Percentiles rank a stretch among this genome's conserved stretches.
phyloP scores from a whole-genome alignment of 2,329 filamentous ascomycete genomes.

The Sclerotinia minor region DNA sequence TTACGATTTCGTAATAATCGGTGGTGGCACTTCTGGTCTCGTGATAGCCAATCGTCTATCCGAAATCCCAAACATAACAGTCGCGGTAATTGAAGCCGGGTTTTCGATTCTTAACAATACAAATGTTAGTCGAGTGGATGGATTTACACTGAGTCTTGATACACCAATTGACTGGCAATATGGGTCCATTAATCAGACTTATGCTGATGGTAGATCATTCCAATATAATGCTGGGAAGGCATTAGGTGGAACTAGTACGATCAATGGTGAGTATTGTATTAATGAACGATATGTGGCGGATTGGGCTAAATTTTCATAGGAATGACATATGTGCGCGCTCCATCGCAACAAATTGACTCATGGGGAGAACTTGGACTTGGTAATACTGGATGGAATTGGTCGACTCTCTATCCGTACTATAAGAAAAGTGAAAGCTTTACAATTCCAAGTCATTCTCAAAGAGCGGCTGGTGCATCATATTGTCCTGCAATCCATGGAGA shows the following conservation, averaged over 20 bases:
- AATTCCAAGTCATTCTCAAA: constrained; percentile 30
- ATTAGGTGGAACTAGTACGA: constrained; percentile 29
- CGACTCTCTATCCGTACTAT: constrained; percentile 48
- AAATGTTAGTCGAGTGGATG: constrained; percentile 28
- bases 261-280: constrained; percentile 40
- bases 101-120: constrained; percentile 27
- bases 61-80: constrained; percentile 26
- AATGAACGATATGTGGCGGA: not conserved
- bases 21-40: constrained; percentile 32
- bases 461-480: constrained; percentile 25
- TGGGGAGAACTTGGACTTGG: constrained; percentile 45
- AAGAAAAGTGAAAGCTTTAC: constrained; percentile 41
- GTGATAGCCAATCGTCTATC: constrained; percentile 33
- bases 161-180: constrained; percentile 34
- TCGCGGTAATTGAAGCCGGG: constrained; percentile 35
- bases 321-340: constrained; percentile 35
- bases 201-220: constrained; percentile 25
- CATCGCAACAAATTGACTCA: constrained; percentile 45
- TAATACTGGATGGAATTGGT: constrained; percentile 47
- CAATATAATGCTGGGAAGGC: constrained; percentile 29
- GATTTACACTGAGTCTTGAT: constrained; percentile 26
- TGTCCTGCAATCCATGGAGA: constrained; percentile 27
- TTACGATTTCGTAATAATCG: constrained; percentile 32
- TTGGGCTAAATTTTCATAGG: constrained; percentile 42
- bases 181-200: constrained; percentile 26